Evolutionary conservation across 2,329 filamentous ascomycete species (phyloP).

Genomic region (Aspergillus pseudoterreus): DNA sequence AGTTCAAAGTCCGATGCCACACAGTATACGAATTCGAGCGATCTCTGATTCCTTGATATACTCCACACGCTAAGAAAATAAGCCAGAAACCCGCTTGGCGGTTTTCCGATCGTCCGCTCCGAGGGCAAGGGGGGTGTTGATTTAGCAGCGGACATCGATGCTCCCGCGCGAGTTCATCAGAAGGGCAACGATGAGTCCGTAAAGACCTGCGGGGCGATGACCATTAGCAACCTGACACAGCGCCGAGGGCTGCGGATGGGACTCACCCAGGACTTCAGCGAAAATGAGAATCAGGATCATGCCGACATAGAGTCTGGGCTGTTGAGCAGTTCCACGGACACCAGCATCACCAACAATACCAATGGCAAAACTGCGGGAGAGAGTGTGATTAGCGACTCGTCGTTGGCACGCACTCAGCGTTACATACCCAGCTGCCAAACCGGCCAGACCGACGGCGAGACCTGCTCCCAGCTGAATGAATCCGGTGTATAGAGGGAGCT

Average conservation of each 20-base stretch:
- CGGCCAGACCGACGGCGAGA: constrained; percentile 75
- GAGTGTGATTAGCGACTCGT: constrained; percentile 9
- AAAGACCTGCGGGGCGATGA: constrained; percentile 67
- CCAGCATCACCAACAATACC: constrained; percentile 68
- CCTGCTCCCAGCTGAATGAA: constrained; percentile 85
- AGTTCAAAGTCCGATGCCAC: not conserved
- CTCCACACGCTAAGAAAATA: constrained; percentile 6
- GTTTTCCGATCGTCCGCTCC: constrained; percentile 8
- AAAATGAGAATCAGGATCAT: constrained; percentile 99
- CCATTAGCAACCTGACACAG: not conserved
- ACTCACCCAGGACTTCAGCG: constrained; percentile 92
- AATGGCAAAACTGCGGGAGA: constrained; percentile 65
- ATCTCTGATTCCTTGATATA: not conserved
- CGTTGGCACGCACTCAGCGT: not conserved
- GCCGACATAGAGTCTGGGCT: constrained; percentile 74
- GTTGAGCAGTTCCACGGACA: constrained; percentile 51
- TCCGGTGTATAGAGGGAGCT: constrained; percentile 70
- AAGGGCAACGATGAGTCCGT: constrained; percentile 96
- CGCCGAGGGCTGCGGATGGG: not conserved
- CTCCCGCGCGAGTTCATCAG: constrained; percentile 96
- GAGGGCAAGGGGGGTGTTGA: constrained; percentile 9
- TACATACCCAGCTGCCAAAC: constrained; percentile 67
- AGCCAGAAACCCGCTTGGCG: constrained; percentile 7
- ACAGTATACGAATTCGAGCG: not conserved
- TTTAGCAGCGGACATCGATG: constrained; percentile 61